Percentiles rank a stretch among this genome's conserved stretches.
Evolutionary conservation across 768 basidiomycete genomes (phyloP).

Genomic region (Termitomyces sp.): DNA sequence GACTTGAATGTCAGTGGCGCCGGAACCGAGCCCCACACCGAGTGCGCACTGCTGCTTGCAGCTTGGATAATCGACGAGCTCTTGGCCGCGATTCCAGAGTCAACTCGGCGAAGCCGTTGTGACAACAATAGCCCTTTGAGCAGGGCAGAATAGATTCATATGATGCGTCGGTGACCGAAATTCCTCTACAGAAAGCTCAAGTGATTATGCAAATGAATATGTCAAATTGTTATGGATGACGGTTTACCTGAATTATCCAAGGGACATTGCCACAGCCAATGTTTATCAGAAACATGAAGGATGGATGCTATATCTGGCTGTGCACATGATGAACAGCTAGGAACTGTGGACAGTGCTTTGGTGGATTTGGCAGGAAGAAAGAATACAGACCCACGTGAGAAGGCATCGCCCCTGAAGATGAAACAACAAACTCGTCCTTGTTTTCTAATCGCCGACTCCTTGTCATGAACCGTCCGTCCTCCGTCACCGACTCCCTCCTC

Average conservation of each 20-base stretch:
- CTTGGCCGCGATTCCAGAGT: background rate
- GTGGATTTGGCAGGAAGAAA: background rate
- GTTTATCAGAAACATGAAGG: background rate
- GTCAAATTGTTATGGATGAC: too few species aligned
- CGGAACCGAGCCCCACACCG: background rate
- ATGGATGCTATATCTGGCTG: background rate
- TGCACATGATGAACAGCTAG: background rate
- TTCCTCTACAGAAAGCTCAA: background rate
- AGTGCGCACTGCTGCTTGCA: background rate
- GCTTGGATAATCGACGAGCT: background rate
- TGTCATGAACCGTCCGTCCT: slow-evolving; percentile 9
- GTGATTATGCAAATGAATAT: background rate
- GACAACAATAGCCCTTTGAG: background rate
- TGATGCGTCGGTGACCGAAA: background rate
- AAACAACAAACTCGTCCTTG: slow-evolving; percentile 11
- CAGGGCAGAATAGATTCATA: background rate
- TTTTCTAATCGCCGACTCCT: background rate
- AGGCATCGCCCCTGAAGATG: slow-evolving; percentile 8
- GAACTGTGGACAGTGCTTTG: too few species aligned
- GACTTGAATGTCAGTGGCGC: background rate
- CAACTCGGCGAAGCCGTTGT: background rate
- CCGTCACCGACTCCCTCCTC: background rate
- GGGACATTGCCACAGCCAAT: background rate
- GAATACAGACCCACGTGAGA: slow-evolving; percentile 4
- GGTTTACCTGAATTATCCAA: background rate